Base-by-base conservation (phyloP, 768 basidiomycete species). In the Coprinopsis cinerea region DNA sequence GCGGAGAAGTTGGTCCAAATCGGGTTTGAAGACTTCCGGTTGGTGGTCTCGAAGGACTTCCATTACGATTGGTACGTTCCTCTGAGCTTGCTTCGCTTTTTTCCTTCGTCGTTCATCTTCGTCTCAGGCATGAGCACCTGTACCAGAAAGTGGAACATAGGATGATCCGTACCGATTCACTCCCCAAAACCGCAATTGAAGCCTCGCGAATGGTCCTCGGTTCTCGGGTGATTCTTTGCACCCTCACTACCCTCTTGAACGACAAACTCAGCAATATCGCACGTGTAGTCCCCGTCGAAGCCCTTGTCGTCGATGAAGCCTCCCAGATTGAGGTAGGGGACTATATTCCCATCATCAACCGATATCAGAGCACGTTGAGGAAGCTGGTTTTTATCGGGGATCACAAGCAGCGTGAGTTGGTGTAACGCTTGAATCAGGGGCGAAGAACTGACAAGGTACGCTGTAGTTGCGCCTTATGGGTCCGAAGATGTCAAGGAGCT, bases 41-140 rank as follows among this genome's bases (percentile, higher is more conserved):
- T 88, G 0, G 59, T 88, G 1, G 83, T 88, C 15, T 81, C 85
- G 2, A 64, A 65, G 63, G 77, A 80, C 0, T 88, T 88, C 53
- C 79, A 81, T 59, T 66, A 61, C 53, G 76, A 74, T 41, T 88
- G 86, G 85, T 86, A 46, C 48, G 75, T 53, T 26, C 25, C n/a
- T n/a, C n/a, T n/a, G n/a, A n/a, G n/a, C n/a, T n/a, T n/a, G n/a
- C 26, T 3, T 15, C 34, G 22, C n/a, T 0, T n/a, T 2, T 15
- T 30, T 14, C 28, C 24, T 41, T 9, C 15, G 4, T 24, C 20
- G 13, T 20, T 22, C 6, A 20, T 42, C 13, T 17, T 27, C 34
- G 1, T 14, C 2, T 11, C 27, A 88, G 87, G 85, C 84, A 88
- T 63, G 85, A 87, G 51, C 82, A 88, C 57, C 66, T 85, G 0